Conservation (phyloP, 2,329 filamentous ascomycete species). For the Epichloe bromicola region DNA sequence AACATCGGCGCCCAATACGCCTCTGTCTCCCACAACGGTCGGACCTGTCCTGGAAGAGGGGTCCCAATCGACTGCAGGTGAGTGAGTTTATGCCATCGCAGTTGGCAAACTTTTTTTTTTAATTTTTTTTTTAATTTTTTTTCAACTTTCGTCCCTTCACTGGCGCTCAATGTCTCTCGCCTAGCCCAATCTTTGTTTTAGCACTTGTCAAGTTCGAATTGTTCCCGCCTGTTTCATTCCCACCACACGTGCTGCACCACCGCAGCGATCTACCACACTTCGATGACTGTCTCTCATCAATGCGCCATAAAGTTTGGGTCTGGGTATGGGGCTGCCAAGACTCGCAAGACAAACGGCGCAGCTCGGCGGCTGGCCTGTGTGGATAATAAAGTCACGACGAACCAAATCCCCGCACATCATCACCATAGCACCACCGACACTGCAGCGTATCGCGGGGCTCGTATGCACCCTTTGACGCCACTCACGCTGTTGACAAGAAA, state of each 20-base stretch:
- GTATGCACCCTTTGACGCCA: not conserved
- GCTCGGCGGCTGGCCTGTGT: slow-evolving; percentile 3
- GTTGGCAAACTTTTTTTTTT: not conserved
- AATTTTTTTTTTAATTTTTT: too few relatives aligned
- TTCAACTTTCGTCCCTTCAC: not conserved
- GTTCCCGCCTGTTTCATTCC: not conserved
- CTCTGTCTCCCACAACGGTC: slow-evolving; percentile 7
- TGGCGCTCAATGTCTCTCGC: too few relatives aligned
- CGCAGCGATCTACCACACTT: not conserved
- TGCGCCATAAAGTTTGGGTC: not conserved
- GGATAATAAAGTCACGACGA: not conserved
- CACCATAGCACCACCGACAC: not conserved
- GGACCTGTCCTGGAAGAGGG: slow-evolving; percentile 2
- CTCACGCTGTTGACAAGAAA: not conserved
- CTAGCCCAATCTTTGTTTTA: not conserved
- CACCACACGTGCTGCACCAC: not conserved
- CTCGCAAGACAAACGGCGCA: not conserved
- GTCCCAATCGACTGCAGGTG: slow-evolving; percentile 1
- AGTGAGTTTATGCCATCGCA: not conserved
- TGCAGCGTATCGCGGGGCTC: not conserved
- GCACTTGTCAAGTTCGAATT: not conserved
- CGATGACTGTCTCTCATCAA: not conserved
- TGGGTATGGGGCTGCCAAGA: not conserved
- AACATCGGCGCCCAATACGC: slow-evolving; percentile 17
- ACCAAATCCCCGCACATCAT: not conserved